Evolutionary conservation across 306 rosid genomes (phyloP).

Genomic region (Vigna reflexopilosa): DNA sequence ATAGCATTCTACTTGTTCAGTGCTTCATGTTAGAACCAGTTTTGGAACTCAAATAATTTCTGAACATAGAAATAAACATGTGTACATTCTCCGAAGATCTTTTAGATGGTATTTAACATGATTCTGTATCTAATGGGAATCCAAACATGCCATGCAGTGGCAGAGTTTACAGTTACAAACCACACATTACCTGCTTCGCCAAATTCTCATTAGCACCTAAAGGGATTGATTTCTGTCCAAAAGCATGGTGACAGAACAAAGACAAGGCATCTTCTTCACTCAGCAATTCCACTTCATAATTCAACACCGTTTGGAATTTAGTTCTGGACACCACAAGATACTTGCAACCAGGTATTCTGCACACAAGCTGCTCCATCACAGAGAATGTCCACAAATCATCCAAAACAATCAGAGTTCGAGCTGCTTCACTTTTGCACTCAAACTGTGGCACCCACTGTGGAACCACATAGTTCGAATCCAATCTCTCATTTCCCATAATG

Average conservation of each 20-base stretch:
- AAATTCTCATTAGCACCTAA: conserved; percentile 59
- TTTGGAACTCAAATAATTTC: background rate
- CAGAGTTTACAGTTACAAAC: conserved; percentile 7
- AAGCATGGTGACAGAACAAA: conserved; percentile 90
- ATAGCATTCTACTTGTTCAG: background rate
- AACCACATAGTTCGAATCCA: conserved; percentile 52
- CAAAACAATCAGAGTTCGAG: conserved; percentile 65
- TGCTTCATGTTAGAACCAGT: too few species aligned
- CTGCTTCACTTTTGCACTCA: conserved; percentile 46
- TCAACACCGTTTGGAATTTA: conserved; percentile 54
- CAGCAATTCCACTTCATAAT: conserved; percentile 76
- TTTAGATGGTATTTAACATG: too few species aligned
- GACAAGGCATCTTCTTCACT: conserved; percentile 71
- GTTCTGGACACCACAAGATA: conserved; percentile 73
- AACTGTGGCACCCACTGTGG: conserved; percentile 57
- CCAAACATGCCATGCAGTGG: too few species aligned
- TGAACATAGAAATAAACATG: background rate
- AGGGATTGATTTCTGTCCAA: conserved; percentile 80
- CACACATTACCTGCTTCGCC: conserved; percentile 74
- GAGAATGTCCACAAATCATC: conserved; percentile 86
- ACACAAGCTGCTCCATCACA: conserved; percentile 62
- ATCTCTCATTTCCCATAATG: conserved; percentile 60
- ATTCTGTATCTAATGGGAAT: background rate
- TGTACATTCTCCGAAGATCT: background rate
- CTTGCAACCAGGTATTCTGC: conserved; percentile 71